Evolutionary conservation across 2,329 filamentous ascomycete genomes (phyloP).

Genomic region (Lachnellula cervina): DNA sequence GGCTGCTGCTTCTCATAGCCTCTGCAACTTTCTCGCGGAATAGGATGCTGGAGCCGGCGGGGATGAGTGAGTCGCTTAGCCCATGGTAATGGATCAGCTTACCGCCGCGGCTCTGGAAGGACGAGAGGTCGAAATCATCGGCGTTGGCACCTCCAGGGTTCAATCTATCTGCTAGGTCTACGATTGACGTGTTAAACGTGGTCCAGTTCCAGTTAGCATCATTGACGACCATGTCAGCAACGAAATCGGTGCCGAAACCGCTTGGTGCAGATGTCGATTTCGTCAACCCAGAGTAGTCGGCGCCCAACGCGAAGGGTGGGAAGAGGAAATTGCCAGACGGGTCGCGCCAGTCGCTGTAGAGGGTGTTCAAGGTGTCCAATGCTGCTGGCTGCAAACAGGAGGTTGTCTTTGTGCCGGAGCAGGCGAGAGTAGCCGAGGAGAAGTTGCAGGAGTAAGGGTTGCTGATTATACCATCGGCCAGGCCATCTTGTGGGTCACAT

Average conservation of each 20-base stretch:
- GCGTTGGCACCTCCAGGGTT: slow-evolving; percentile 47
- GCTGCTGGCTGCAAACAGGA: slow-evolving; percentile 40
- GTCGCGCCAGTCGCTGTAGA: slow-evolving; percentile 32
- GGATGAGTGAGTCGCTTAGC: slow-evolving; percentile 42
- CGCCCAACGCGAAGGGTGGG: slow-evolving; percentile 8
- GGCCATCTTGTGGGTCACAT: slow-evolving; percentile 46
- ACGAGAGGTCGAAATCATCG: slow-evolving; percentile 41
- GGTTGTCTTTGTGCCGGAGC: slow-evolving; percentile 31
- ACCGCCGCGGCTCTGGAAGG: slow-evolving; percentile 37
- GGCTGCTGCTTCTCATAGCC: slow-evolving; percentile 37
- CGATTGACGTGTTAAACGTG: slow-evolving; percentile 18
- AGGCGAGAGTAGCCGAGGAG: slow-evolving; percentile 23
- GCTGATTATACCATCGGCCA: slow-evolving; percentile 41
- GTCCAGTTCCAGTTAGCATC: slow-evolving; percentile 33
- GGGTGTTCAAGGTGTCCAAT: slow-evolving; percentile 30
- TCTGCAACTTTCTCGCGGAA: slow-evolving; percentile 45
- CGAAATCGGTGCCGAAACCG: slow-evolving; percentile 5
- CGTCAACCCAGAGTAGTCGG: slow-evolving; percentile 8
- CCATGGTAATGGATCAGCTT: slow-evolving; percentile 21
- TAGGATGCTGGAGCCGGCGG: slow-evolving; percentile 45
- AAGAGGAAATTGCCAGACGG: slow-evolving; percentile 25
- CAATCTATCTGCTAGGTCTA: slow-evolving; percentile 27
- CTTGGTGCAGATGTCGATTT: slow-evolving; percentile 1
- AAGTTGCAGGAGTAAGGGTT: slow-evolving; percentile 34
- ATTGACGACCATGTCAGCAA: slow-evolving; percentile 10